Base-by-base conservation (phyloP, 1,284 basidiomycete species). In the Schizophyllum commune region DNA sequence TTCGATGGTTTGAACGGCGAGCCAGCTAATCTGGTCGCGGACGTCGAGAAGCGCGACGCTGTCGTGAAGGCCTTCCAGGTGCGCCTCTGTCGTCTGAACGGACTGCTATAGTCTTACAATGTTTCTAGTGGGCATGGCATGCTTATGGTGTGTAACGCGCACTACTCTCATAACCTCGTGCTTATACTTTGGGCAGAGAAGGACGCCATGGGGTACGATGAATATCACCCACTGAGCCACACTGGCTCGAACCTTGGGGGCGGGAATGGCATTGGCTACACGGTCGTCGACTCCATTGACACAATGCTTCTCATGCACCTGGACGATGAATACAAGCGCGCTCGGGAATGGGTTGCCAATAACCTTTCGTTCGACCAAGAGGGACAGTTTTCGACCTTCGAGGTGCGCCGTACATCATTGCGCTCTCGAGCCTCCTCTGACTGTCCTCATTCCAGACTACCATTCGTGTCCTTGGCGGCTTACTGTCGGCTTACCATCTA, bases 171-270 rank as follows among this genome's bases (percentile, higher is more conserved):
- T 20, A 32, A 51, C 8, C 47, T 15, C 9, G 32, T 34, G 58
- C 60, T 15, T 22, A 55, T 17, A 11, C 4, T 55, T 15, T 20
- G 21, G 19, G 9, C 77, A 92, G 92, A 94, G 75, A 79, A 84
- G 59, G 86, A 96, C 72, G 94, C 93, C 0, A 94, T 92, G 85
- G 94, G 94, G 0, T 80, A 79, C 61, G 94, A 96, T 73, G 92
- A 95, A 71, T 94, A 92, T 67, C 91, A 95, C 68, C 93, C 94
- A 0, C 80, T 96, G 21, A 83, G 83, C 57, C 80, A 79, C 61
- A 74, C 73, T n/a, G 94, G 94, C 1, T 81, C 82, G 1, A 93
- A 96, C 71, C 79, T 96, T 19, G 88, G 89, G 0, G 64, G 73
- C 5, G 84, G 84, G 0, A 89, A 89, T 15, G 91, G 91, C 4